Conservation (phyloP, 176 grass and related monocot species). For the Cymbopogon citratus region DNA sequence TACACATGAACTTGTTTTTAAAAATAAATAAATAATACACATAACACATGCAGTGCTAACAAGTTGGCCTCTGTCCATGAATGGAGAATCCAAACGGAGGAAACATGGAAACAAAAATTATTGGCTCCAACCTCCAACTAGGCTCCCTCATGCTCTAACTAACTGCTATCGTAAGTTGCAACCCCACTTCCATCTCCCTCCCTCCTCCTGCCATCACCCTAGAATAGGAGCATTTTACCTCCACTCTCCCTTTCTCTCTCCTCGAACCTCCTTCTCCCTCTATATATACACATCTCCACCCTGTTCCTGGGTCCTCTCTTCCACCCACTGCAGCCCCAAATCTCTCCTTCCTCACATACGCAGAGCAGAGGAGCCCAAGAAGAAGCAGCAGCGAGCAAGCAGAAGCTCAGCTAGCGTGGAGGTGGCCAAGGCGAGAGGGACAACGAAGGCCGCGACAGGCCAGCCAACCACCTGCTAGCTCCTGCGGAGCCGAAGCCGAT, state of each 20-base stretch:
- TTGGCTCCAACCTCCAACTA: constrained; percentile 38
- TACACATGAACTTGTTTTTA: neutral
- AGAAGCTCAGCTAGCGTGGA: neutral
- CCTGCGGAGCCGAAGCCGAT: constrained; percentile 46
- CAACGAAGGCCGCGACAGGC: constrained; percentile 27
- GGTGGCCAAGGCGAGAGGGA: neutral
- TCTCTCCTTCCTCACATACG: neutral
- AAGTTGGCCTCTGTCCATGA: neutral
- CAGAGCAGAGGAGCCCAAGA: neutral
- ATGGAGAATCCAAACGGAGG: constrained; percentile 37
- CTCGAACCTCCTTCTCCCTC: neutral
- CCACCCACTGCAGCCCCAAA: neutral
- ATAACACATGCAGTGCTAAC: constrained; percentile 2
- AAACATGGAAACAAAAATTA: constrained; percentile 47
- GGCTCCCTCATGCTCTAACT: constrained; percentile 40
- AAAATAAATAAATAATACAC: neutral
- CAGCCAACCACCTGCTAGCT: constrained; percentile 30
- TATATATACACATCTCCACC: constrained; percentile 30
- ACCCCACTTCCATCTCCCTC: constrained; percentile 14
- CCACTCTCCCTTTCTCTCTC: neutral
- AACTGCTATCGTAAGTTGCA: constrained; percentile 32
- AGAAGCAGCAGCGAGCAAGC: neutral
- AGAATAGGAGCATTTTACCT: constrained; percentile 29
- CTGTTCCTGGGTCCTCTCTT: neutral
- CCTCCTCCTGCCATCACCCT: constrained; percentile 30